These are phyloP conservation scores for Myxozyma udenii DNA, from an alignment of 805 yeast species.

Conservation along the genomic window DNA sequence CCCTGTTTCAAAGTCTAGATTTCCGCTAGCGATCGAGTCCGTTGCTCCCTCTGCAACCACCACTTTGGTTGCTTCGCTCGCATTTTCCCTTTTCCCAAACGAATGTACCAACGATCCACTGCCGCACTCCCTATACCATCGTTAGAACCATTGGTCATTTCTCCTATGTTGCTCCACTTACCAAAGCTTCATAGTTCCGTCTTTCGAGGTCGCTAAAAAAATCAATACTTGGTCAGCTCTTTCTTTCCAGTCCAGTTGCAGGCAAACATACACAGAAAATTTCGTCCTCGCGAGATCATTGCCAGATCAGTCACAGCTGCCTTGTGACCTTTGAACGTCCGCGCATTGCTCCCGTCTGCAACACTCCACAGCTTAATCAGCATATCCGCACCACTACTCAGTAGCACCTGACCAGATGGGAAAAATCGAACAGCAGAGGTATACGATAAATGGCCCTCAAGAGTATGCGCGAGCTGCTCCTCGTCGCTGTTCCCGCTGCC, in stretches of 20 bases:
- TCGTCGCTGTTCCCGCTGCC: neutral
- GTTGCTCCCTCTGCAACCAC: slow-evolving; percentile 27
- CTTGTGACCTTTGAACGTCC: slow-evolving; percentile 53
- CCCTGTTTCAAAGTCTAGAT: slow-evolving; percentile 49
- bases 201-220: slow-evolving; percentile 27
- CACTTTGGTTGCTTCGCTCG: slow-evolving; percentile 3
- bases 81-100: slow-evolving; percentile 33
- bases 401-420: slow-evolving; percentile 61
- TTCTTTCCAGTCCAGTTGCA: neutral
- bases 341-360: slow-evolving; percentile 46
- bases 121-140: slow-evolving; percentile 43
- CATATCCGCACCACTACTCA: slow-evolving; percentile 60
- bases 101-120: slow-evolving; percentile 47
- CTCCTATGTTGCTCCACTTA: slow-evolving; percentile 41
- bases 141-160: neutral
- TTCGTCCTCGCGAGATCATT: slow-evolving; percentile 64
- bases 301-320: slow-evolving; percentile 48
- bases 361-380: slow-evolving; percentile 61
- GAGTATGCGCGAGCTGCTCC: slow-evolving; percentile 17
- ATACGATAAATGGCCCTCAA: slow-evolving; percentile 52
- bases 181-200: slow-evolving; percentile 62
- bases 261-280: slow-evolving; percentile 52
- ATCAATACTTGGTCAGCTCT: no score
- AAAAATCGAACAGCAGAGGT: slow-evolving; percentile 50
- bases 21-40: slow-evolving; percentile 3